Evolutionary conservation across 192 early-diverging fungal species (phyloP).

Genomic region (Linderina pennispora): DNA sequence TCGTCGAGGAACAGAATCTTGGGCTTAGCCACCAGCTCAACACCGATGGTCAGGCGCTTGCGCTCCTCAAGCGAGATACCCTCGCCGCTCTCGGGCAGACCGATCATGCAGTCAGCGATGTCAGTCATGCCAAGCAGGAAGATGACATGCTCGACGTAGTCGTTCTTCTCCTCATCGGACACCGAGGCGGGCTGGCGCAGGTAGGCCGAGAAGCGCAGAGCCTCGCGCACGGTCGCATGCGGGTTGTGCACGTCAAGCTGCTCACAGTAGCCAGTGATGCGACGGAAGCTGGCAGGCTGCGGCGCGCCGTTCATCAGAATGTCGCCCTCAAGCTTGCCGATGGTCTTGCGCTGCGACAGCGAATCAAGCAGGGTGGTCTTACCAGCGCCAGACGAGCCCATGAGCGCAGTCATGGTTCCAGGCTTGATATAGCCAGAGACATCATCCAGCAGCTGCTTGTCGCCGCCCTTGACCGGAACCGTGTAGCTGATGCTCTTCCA

Average conservation of each 20-base stretch:
- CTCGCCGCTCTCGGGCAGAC: slow-evolving; percentile 59
- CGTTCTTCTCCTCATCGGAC: slow-evolving; percentile 57
- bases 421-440: slow-evolving; percentile 69
- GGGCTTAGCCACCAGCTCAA: slow-evolving; percentile 76
- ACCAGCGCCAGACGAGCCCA: slow-evolving; percentile 64
- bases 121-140: slow-evolving; percentile 66
- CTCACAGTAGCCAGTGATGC: slow-evolving; percentile 75
- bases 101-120: slow-evolving; percentile 68
- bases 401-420: slow-evolving; percentile 75
- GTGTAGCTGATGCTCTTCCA: slow-evolving; percentile 61
- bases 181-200: slow-evolving; percentile 65
- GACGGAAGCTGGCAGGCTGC: slow-evolving; percentile 54
- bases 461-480: slow-evolving; percentile 48
- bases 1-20: slow-evolving; percentile 84
- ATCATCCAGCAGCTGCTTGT: slow-evolving; percentile 52
- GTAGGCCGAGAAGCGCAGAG: slow-evolving; percentile 56
- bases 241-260: slow-evolving; percentile 78
- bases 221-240: slow-evolving; percentile 63
- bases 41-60: slow-evolving; percentile 79
- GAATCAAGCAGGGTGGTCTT: slow-evolving; percentile 76
- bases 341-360: slow-evolving; percentile 73
- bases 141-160: slow-evolving; percentile 72
- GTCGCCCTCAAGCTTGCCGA: slow-evolving; percentile 53
- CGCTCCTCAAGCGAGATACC: slow-evolving; percentile 87
- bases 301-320: slow-evolving; percentile 62